Evolutionary conservation across 176 grass and related monocot species (phyloP).

Genomic region (Zizania latifolia): DNA sequence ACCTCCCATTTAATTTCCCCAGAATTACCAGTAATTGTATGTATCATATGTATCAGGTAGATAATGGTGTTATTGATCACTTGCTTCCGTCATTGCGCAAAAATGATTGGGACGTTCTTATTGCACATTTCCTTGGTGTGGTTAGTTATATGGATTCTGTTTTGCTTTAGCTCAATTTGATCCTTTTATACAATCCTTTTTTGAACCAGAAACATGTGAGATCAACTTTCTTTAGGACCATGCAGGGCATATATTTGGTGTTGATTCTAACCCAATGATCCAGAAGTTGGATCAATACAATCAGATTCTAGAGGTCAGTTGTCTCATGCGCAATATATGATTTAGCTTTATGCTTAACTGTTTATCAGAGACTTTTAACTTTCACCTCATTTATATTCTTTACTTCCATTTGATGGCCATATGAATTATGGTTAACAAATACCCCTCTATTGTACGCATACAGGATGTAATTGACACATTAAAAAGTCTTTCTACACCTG

Average conservation of each 20-base stretch:
- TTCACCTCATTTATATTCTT: neutral
- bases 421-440: neutral
- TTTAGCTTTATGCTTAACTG: neutral
- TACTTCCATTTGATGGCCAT: neutral
- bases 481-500: conserved; percentile 56
- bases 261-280: conserved; percentile 84
- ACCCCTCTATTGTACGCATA: neutral
- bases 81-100: conserved; percentile 72
- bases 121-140: conserved; percentile 98
- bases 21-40: neutral
- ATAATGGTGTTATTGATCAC: conserved; percentile 88
- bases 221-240: conserved; percentile 78
- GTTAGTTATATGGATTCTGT: conserved; percentile 46
- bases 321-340: neutral
- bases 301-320: conserved; percentile 62
- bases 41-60: conserved; percentile 54
- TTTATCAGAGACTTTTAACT: neutral
- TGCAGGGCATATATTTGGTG: conserved; percentile 98
- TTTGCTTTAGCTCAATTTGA: neutral
- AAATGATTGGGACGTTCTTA: conserved; percentile 95
- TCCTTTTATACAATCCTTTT: neutral
- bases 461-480: conserved; percentile 71
- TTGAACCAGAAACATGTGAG: conserved; percentile 37
- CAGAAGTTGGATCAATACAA: conserved; percentile 96
- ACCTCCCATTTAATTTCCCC: neutral